Conservation (phyloP, 2,329 filamentous ascomycete species). For the Juglanconis sp. region DNA sequence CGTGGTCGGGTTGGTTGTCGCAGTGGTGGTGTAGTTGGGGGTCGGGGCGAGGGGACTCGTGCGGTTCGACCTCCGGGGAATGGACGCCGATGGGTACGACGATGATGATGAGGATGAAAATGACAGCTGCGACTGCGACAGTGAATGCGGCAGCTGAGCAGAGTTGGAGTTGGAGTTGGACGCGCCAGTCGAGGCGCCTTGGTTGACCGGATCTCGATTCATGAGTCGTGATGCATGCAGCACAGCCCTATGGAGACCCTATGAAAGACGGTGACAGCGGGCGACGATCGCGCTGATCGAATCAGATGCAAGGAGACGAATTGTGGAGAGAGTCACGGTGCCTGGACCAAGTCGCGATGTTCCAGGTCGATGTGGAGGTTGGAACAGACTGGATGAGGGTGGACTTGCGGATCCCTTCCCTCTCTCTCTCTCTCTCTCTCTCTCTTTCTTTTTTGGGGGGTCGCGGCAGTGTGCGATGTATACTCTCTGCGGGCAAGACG, state of each 20-base stretch:
- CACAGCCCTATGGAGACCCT: conserved; percentile 20
- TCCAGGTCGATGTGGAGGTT: conserved; percentile 1
- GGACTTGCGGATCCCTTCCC: background rate
- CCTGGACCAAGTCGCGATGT: conserved; percentile 9
- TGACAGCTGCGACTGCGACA: conserved; percentile 8
- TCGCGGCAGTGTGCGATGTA: background rate
- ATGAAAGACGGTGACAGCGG: conserved; percentile 19
- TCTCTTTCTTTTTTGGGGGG: background rate
- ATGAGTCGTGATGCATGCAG: conserved; percentile 33
- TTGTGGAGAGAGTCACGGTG: conserved; percentile 20
- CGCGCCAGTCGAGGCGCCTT: conserved; percentile 25
- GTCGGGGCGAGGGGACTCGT: conserved; percentile 30
- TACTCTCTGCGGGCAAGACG: conserved; percentile 6
- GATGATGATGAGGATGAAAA: conserved; percentile 29
- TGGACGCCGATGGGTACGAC: conserved; percentile 35
- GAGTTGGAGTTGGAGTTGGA: background rate
- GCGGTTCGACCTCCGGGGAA: conserved; percentile 29
- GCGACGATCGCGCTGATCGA: conserved; percentile 32
- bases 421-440: background rate
- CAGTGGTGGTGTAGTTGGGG: conserved; percentile 20
- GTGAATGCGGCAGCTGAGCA: conserved; percentile 4
- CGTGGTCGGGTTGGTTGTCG: conserved; percentile 32
- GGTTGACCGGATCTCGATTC: conserved; percentile 27
- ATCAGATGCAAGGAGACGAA: conserved; percentile 23
- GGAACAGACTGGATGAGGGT: background rate